Base-by-base conservation (phyloP, 139 green algal species). In the Tetradesmus obliquus region DNA sequence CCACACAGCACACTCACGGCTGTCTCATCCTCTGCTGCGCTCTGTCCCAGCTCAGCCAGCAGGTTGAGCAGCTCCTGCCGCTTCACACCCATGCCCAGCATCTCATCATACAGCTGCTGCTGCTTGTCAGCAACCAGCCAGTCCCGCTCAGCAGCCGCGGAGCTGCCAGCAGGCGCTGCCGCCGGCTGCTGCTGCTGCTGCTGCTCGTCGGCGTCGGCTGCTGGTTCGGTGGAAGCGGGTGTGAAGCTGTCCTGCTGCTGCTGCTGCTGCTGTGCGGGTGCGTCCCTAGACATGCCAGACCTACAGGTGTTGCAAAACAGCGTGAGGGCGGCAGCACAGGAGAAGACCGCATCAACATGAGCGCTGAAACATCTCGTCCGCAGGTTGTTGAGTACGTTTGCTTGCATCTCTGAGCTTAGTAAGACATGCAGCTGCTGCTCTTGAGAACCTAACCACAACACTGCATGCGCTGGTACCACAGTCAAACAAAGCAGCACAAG, bases 121-220 rank as follows among this genome's bases (percentile, higher is more conserved):
- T 92, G 89, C 82, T 86, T 86, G 89, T 92, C 89, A 74, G 89
- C 89, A 20, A 92, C 55, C 51, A 92, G 66, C 66, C 66, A 92
- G 24, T 88, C 89, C 19, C 89, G 88, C 19, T 91, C 88, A 57
- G 88, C 79, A 24, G 88, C 13, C 3, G 88, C 8, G 8, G n/a
- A 24, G 66, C 24, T 54, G 51, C 17, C 32, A 82, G 24, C 86
- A 45, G 5, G 24, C 20, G 58, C 12, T 7, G 89, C 62, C 5
- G 66, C 60, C 57, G 81, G 19, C 20, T 62, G 80, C 81, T 55
- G 15, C 88, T 86, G 80, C 76, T 22, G 79, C 60, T 60, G 58
- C 88, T 84, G 79, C 88, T 86, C 82, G 51, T 0, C 20, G 55
- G 57, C 55, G 1, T 20, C 17, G 55, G 57, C 83, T 22, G 83